Evolutionary conservation across 257 asterid genomes (phyloP), one percentile per base, ranked within the genome.

Genomic region (Nicotiana knightiana): DNA sequence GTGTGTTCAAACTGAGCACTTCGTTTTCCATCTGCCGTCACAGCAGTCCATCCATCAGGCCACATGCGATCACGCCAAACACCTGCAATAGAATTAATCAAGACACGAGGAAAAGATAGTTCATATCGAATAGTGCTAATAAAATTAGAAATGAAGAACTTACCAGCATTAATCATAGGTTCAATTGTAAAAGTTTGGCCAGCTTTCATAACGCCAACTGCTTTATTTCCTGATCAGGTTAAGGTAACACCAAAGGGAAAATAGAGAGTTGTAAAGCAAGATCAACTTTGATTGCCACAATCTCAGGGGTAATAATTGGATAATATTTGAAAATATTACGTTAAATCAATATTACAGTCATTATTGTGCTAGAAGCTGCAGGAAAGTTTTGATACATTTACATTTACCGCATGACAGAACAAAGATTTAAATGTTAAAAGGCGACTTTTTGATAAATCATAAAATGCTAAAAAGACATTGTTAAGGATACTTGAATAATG

Each of bases 1-100:
- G 99, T 93, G 84, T 96, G 99, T 81, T 96, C 98, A 86, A 96
- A 96, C 84, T 96, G 99, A 61, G 98, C 98, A 85, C 98, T 96
- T 85, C 97, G 90, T 88, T 91, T 94, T 53, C 99, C 99, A 85
- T 96, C 99, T 2, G 95, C 94, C 75, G 99, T 96, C 73, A 93
- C 99, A 77, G 84, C 88, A 70, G 99, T 94, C 99, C 99, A 96
- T 82, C 99, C 99, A 91, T 96, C 98, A 51, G 99, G 97, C 99
- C 99, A 96, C 95, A 90, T 92, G 54, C 94, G 93, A 81, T 96
- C 99, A 55, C 95, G 97, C 98, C 99, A 94, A 68, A 89, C 91
- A 55, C 98, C 99, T 96, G 86, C 54, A 77, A 79, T 30, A 24
- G 43, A 83, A 62, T 71, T 54, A 43, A 61, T 66, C 85, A 64